These are phyloP conservation scores for Tulasnella sp. DNA, from an alignment of 768 basidiomycete species.

Conservation along the genomic window DNA sequence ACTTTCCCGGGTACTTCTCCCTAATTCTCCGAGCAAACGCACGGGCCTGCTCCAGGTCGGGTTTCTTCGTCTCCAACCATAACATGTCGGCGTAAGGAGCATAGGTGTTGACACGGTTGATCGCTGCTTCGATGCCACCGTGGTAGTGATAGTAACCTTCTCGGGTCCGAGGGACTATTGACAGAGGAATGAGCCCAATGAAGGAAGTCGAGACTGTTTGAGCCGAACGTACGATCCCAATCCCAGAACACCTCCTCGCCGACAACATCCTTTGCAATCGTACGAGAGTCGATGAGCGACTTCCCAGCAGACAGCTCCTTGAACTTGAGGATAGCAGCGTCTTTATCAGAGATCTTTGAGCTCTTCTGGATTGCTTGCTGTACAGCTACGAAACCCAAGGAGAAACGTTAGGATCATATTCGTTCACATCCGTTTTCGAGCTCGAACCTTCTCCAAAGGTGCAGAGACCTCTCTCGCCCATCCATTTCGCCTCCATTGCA, in stretches of 20 bases:
- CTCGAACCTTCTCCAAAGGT: conserved; percentile 74
- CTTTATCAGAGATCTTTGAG: conserved; percentile 37
- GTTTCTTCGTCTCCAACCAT: conserved; percentile 90
- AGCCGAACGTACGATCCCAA: conserved; percentile 61
- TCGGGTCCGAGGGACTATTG: conserved; percentile 68
- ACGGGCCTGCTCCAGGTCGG: conserved; percentile 67
- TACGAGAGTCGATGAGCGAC: conserved; percentile 61
- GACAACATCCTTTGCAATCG: conserved; percentile 61
- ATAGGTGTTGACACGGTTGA: conserved; percentile 67
- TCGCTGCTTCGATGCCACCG: conserved; percentile 71
- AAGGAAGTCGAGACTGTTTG: not conserved
- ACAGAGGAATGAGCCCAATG: not conserved
- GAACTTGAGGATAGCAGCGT: conserved; percentile 47
- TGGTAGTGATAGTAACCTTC: conserved; percentile 89
- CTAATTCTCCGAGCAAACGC: conserved; percentile 68
- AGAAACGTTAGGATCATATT: not conserved
- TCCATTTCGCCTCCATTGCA: conserved; percentile 65
- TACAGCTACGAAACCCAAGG: conserved; percentile 36
- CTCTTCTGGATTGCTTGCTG: conserved; percentile 44
- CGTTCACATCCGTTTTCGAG: not conserved
- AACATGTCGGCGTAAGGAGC: conserved; percentile 82
- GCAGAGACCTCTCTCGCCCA: conserved; percentile 48
- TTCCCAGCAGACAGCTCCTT: conserved; percentile 45
- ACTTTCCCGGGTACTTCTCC: conserved; percentile 63
- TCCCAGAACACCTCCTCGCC: conserved; percentile 72